phyloP scores from a whole-genome alignment of 495 filamentous ascomycete genomes.

The Penicillium goetzii region DNA sequence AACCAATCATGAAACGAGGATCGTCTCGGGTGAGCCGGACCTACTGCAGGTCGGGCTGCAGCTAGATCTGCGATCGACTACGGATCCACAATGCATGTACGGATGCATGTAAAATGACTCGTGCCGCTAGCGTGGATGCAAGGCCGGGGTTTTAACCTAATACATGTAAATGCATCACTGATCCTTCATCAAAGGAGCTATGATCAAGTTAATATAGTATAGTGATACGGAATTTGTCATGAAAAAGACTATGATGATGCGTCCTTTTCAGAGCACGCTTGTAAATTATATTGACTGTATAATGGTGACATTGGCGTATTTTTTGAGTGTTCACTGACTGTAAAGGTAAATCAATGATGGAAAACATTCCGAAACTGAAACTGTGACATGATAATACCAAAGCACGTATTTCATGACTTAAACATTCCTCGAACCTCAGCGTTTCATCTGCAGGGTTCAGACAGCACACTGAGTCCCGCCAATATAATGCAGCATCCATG shows the following conservation, averaged over 20 bases:
- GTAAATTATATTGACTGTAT: neutral
- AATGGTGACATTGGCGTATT: neutral
- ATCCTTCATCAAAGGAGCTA: neutral
- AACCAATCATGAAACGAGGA: neutral
- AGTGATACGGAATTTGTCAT: too few species aligned
- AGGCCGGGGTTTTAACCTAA: neutral
- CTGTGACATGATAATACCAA: neutral
- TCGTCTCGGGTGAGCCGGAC: neutral
- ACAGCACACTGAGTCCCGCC: neutral
- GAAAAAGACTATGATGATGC: too few species aligned
- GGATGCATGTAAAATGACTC: neutral
- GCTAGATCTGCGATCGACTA: neutral
- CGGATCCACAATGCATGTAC: neutral
- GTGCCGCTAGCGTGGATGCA: neutral
- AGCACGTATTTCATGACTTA: neutral
- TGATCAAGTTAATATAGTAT: neutral
- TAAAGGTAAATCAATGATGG: neutral
- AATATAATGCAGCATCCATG: neutral
- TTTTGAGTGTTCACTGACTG: neutral
- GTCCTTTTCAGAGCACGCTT: too few species aligned
- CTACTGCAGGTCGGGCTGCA: too few species aligned
- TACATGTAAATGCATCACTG: neutral
- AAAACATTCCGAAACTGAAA: neutral
- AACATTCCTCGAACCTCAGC: neutral
- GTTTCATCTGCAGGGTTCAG: neutral